Evolutionary conservation across 495 filamentous ascomycete species (phyloP).

Genomic region (Penicillium coprophilum): DNA sequence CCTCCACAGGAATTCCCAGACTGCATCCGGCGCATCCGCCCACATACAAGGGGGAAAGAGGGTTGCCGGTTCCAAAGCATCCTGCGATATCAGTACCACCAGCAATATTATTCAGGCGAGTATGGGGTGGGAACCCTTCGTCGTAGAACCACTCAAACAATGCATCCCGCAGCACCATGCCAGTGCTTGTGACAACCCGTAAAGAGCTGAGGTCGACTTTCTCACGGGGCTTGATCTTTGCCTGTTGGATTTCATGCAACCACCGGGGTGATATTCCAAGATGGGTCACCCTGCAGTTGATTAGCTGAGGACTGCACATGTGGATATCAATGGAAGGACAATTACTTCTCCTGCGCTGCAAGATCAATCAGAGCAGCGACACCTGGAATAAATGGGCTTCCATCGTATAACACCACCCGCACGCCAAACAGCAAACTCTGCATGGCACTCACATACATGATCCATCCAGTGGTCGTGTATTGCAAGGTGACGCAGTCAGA

Average conservation of each 20-base stretch:
- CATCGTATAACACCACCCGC: constrained; percentile 68
- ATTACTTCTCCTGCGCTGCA: constrained; percentile 57
- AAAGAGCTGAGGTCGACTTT: constrained; percentile 61
- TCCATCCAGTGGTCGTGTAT: constrained; percentile 74
- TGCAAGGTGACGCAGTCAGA: constrained; percentile 52
- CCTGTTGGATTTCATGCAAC: constrained; percentile 65
- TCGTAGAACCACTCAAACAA: constrained; percentile 85
- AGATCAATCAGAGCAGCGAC: constrained; percentile 58
- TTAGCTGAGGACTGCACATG: constrained; percentile 19
- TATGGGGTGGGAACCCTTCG: constrained; percentile 61
- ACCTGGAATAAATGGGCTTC: constrained; percentile 71
- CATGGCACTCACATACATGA: constrained; percentile 71
- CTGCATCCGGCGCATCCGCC: constrained; percentile 66
- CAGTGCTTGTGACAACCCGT: constrained; percentile 62
- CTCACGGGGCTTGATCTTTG: constrained; percentile 56
- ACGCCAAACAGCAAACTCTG: constrained; percentile 54
- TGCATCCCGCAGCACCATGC: constrained; percentile 73
- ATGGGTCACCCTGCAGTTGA: constrained; percentile 38
- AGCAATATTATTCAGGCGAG: constrained; percentile 70
- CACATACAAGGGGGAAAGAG: constrained; percentile 66
- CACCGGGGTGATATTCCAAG: constrained; percentile 74
- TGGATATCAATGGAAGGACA: neutral
- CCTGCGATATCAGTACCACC: constrained; percentile 78
- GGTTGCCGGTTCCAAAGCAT: constrained; percentile 67
- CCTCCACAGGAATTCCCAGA: constrained; percentile 63